Evolutionary conservation across 2,329 filamentous ascomycete species (phyloP), one percentile per base, ranked within the genome.

Genomic region (Fusarium sp.): DNA sequence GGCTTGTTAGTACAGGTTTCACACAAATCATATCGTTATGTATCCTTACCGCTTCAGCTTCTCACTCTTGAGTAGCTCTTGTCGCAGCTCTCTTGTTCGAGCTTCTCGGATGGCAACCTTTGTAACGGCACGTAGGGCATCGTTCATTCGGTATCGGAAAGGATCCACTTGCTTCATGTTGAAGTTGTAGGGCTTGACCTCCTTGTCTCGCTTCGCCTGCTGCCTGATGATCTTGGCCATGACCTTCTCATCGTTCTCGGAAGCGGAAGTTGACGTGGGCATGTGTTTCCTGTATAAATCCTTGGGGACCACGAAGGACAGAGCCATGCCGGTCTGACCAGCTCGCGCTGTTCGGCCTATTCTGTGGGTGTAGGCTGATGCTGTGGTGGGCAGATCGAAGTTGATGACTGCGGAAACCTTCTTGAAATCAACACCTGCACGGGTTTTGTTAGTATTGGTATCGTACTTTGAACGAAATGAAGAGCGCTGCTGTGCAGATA

Each of bases 321-420:
- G 86, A 0, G 96, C 94, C 87, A 97, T 98, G 62, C 96, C 96
- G 2, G 92, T 90, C 77, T 97, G 93, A 13, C 94, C 95, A 3
- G 94, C 96, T 65, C 96, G 89, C 2, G 94, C 96, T 7, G 96
- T 99, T 33, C 96, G 90, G 33, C 96, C 96, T 74, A 99, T 97
- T 55, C 96, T 91, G 81, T 99, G 96, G n/a, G 93, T 97, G 80
- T 99, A 99, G 10, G 94, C 97, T 77, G 94, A 97, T 38, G 94
- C 91, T 10, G 91, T 92, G 17, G 90, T 89, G 1, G 96, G 96
- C 17, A 99, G 90, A 79, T 99, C 96, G 79, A 99, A 99, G 82
- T 99, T 99, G 77, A 99, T 89, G 24, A 99, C 94, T 67, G 93
- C 94, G 5, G 94, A 90, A 56, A 99, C 94, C 76, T 98, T 95